Base-by-base conservation (phyloP, 2,329 filamentous ascomycete species). In the Graphilbum ipis-grandicollis region DNA sequence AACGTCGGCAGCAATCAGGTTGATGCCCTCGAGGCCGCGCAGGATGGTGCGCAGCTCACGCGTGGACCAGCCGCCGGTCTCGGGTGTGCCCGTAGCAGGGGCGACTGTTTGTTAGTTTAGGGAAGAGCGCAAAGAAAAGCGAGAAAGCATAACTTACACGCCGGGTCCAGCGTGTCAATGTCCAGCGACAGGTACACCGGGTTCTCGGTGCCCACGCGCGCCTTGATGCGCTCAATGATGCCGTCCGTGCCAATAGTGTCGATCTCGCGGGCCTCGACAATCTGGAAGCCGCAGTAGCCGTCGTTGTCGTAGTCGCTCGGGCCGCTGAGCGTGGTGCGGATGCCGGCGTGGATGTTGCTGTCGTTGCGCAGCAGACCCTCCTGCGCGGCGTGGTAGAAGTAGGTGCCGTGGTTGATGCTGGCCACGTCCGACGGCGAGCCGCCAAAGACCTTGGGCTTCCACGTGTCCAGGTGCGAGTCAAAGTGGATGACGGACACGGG, bases 91-190 rank as follows among this genome's bases (percentile, higher is more conserved):
- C 0, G 78, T 83, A 1, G 75, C 78, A 12, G 78, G 79, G 0
- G 79, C 79, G 46, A 82, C 65, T 68, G 15, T n/a, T n/a, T n/a
- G n/a, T n/a, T n/a, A n/a, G n/a, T n/a, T n/a, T n/a, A n/a, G n/a
- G n/a, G n/a, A n/a, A n/a, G n/a, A n/a, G n/a, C n/a, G n/a, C n/a
- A n/a, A n/a, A n/a, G n/a, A n/a, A n/a, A n/a, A n/a, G n/a, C 7
- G 6, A 15, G 21, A 12, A 19, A 17, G 14, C 7, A 34, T 3
- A 19, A 57, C 66, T 54, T 54, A 73, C 68, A 88, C 5, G 81
- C 81, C 8, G 85, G 84, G 52, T 93, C 84, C 4, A 93, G 63
- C 1, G 82, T 85, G 50, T 93, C 84, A 47, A 93, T 93, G 50
- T 93, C 85, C 33, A 92, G 76, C 7, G 73, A 81, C 23, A 92